Conservation (phyloP, 371 early-diverging fungal species). For the Saksenaea vasiformis region DNA sequence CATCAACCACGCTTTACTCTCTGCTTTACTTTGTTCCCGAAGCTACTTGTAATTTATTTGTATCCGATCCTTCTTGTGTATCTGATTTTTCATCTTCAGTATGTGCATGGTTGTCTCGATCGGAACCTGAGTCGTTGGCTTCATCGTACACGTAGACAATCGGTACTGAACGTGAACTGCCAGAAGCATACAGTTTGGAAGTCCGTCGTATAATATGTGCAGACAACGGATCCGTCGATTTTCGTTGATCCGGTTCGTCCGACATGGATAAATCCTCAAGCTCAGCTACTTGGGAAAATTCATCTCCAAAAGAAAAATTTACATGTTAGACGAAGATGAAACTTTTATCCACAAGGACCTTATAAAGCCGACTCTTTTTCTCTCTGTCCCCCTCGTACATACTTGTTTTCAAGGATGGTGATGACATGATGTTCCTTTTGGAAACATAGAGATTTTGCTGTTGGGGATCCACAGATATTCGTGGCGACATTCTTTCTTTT, state of each 20-base stretch:
- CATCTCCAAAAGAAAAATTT: not conserved
- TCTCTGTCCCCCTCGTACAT: too few relatives aligned
- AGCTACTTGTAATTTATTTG: not conserved
- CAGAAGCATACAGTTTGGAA: not conserved
- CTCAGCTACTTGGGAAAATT: not conserved
- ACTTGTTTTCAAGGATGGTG: not conserved
- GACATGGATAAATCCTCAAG: not conserved
- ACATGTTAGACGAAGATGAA: not conserved
- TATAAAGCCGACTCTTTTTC: not conserved
- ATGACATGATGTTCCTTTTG: not conserved
- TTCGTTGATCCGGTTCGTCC: not conserved
- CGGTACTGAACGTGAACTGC: not conserved
- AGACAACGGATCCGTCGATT: slow-evolving; percentile 10
- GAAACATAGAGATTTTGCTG: not conserved
- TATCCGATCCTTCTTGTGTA: not conserved
- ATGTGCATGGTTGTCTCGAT: not conserved
- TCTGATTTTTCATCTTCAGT: not conserved
- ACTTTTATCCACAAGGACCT: not conserved
- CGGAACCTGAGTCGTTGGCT: not conserved
- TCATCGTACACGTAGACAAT: not conserved
- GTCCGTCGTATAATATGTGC: slow-evolving; percentile 8
- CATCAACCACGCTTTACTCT: not conserved
- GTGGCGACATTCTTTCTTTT: slow-evolving; percentile 9
- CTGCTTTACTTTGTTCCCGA: not conserved
- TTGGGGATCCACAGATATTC: not conserved